Evolutionary conservation across 1,139 yeast species (phyloP).

Genomic region (Candida tropicalis): DNA sequence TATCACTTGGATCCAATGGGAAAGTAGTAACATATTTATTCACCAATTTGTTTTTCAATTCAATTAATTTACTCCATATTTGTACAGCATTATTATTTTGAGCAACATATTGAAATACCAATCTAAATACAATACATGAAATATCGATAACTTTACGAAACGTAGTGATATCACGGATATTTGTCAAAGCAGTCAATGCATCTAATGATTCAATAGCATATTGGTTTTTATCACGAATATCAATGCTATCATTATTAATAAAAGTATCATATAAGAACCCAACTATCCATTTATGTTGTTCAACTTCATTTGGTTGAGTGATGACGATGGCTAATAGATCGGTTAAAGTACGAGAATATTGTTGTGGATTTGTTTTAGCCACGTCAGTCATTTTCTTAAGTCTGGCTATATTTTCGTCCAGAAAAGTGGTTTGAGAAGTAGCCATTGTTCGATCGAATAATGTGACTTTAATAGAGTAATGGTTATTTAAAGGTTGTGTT

Average conservation of each 20-base stretch:
- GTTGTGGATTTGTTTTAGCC: neutral
- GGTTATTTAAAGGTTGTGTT: no score
- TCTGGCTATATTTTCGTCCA: neutral
- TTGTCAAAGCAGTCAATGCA: slow-evolving; percentile 31
- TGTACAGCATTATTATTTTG: slow-evolving; percentile 47
- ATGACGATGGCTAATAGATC: neutral
- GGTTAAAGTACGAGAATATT: slow-evolving; percentile 1
- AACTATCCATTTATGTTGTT: slow-evolving; percentile 8
- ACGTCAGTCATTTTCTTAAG: slow-evolving; percentile 2
- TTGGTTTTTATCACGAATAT: slow-evolving; percentile 39
- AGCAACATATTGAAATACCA: slow-evolving; percentile 45
- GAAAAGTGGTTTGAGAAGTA: neutral
- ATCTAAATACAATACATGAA: slow-evolving; percentile 36
- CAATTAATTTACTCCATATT: slow-evolving; percentile 45
- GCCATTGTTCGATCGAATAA: neutral
- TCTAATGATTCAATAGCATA: slow-evolving; percentile 46
- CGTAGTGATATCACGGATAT: slow-evolving; percentile 25
- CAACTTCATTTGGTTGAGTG: neutral
- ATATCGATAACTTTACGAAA: slow-evolving; percentile 39
- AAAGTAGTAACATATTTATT: slow-evolving; percentile 38
- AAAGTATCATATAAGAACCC: slow-evolving; percentile 48
- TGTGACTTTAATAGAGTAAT: no score
- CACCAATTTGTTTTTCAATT: slow-evolving; percentile 42
- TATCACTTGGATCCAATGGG: slow-evolving; percentile 50
- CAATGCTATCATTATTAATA: slow-evolving; percentile 29